Percentiles rank a stretch among this genome's conserved stretches.
phyloP scores from a whole-genome alignment of 148 eudicot genomes.

The Silene conica region DNA sequence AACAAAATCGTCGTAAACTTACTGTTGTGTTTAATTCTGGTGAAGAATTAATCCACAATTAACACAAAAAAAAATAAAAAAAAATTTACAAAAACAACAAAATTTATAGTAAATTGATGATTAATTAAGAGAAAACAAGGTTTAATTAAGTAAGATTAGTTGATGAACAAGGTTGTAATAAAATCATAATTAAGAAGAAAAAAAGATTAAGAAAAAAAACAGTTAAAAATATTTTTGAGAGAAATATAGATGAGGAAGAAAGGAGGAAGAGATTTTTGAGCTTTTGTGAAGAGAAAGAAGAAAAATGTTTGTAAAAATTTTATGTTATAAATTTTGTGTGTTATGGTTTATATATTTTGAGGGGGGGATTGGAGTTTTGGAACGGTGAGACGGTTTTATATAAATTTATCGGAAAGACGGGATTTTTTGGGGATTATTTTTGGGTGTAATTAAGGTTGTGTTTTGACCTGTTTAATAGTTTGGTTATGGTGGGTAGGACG shows the following conservation, averaged over 20 bases:
- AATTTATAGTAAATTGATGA: background rate
- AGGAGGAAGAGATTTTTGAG: slow-evolving; percentile 10
- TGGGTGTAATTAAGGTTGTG: no score
- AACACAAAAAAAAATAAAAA: background rate
- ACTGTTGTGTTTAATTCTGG: background rate
- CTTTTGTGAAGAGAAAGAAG: slow-evolving; percentile 10
- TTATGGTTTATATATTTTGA: background rate
- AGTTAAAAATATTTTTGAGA: background rate
- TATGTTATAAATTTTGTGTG: background rate
- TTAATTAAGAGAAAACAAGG: background rate
- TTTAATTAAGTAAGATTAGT: background rate
- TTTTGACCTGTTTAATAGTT: no score
- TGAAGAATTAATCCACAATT: background rate
- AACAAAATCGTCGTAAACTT: background rate
- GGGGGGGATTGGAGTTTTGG: no score
- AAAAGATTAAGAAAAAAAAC: background rate
- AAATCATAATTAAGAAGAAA: background rate
- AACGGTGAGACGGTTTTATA: no score
- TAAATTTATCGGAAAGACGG: no score
- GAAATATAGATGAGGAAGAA: background rate
- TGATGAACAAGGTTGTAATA: background rate
- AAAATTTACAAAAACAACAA: background rate
- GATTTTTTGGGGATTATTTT: no score
- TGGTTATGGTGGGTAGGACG: no score
- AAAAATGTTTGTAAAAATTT: slow-evolving; percentile 11